Evolutionary conservation across 345 rosid species (phyloP).

Genomic region (Physaria fendleri): DNA sequence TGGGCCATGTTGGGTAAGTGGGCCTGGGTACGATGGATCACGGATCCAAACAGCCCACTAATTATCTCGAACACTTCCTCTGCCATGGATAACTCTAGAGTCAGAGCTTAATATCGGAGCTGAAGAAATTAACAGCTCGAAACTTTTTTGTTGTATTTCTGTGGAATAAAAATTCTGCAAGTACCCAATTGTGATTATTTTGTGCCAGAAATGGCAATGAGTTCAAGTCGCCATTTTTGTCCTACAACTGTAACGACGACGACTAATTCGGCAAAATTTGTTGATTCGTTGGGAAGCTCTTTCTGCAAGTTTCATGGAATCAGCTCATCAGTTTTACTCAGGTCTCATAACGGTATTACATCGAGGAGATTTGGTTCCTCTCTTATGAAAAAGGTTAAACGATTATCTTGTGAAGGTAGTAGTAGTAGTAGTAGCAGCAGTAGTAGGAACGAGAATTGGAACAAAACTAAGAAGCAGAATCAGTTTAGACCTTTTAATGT

Average conservation of each 20-base stretch:
- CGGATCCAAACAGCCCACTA: constrained; percentile 25
- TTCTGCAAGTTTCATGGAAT: constrained; percentile 38
- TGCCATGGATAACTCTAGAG: constrained; percentile 31
- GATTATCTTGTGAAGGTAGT: constrained; percentile 3
- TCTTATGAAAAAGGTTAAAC: constrained; percentile 4
- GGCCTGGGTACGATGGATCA: background rate
- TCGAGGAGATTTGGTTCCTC: constrained; percentile 22
- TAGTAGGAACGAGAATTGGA: constrained; percentile 44
- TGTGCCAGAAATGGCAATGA: constrained; percentile 40
- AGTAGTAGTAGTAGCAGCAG: background rate
- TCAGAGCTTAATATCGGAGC: constrained; percentile 5
- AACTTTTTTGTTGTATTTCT: background rate
- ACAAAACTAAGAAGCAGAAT: constrained; percentile 35
- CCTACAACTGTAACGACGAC: constrained; percentile 29
- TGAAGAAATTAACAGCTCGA: background rate
- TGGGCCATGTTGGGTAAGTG: constrained; percentile 1
- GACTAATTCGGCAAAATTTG: background rate
- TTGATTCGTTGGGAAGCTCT: constrained; percentile 27
- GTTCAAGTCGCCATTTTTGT: constrained; percentile 48
- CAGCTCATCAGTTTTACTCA: constrained; percentile 29
- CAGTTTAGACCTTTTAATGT: constrained; percentile 34
- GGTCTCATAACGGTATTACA: constrained; percentile 9
- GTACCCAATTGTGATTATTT: background rate
- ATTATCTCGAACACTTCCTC: constrained; percentile 13
- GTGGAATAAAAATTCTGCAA: background rate